Conservation (phyloP, 192 early-diverging fungal genomes). For the Coemansia sp. region DNA sequence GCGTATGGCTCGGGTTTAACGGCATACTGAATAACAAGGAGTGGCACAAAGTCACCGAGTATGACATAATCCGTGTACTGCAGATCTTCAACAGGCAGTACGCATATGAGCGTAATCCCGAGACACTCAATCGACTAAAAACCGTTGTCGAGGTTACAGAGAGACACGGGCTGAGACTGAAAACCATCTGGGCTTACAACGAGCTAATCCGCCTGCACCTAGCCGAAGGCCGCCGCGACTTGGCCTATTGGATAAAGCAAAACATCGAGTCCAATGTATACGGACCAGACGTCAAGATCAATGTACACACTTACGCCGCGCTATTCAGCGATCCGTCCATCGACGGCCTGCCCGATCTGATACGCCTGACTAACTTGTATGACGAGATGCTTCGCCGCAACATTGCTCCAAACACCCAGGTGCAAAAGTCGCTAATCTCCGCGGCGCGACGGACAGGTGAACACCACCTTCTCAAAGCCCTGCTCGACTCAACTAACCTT, state of each 20-base stretch:
- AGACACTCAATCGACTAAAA: slow-evolving; percentile 20
- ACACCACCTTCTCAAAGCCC: slow-evolving; percentile 19
- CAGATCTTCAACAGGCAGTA: slow-evolving; percentile 47
- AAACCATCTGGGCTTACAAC: slow-evolving; percentile 28
- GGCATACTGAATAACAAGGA: slow-evolving; percentile 23
- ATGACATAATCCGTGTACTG: slow-evolving; percentile 38
- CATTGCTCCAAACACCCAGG: slow-evolving; percentile 29
- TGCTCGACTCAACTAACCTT: slow-evolving; percentile 21
- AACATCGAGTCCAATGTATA: slow-evolving; percentile 31
- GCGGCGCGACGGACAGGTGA: slow-evolving; percentile 24
- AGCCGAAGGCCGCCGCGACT: slow-evolving; percentile 17
- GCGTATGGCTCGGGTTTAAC: slow-evolving; percentile 37
- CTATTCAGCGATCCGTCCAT: slow-evolving; percentile 39
- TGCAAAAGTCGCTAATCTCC: slow-evolving; percentile 38
- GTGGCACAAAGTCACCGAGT: slow-evolving; percentile 37
- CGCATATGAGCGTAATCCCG: slow-evolving; percentile 24
- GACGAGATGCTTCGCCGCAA: slow-evolving; percentile 43
- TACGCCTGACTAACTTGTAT: slow-evolving; percentile 25
- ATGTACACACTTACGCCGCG: slow-evolving; percentile 44
- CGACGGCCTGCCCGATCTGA: slow-evolving; percentile 20
- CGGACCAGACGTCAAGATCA: slow-evolving; percentile 15
- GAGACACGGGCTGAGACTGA: slow-evolving; percentile 13
- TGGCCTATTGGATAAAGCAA: slow-evolving; percentile 34
- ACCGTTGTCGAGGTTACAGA: slow-evolving; percentile 19
- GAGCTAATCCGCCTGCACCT: slow-evolving; percentile 46